Evolutionary conservation across 257 asterid species (phyloP).

Genomic region (Lithospermum erythrorhizon): DNA sequence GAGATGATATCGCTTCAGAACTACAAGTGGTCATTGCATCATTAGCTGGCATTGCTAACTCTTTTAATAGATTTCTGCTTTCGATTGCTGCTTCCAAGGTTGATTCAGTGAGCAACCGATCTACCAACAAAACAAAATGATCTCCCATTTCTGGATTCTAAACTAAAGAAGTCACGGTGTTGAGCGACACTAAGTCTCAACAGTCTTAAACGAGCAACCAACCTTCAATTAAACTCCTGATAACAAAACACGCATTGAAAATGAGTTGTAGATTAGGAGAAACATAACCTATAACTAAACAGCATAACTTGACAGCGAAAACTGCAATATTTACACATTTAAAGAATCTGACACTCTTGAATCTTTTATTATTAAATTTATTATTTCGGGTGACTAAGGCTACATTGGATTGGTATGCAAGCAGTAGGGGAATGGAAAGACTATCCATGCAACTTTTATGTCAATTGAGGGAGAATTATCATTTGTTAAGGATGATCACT

Average conservation of each 20-base stretch:
- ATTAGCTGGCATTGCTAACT: constrained; percentile 18
- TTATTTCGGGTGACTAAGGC: too few species aligned
- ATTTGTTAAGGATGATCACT: too few species aligned
- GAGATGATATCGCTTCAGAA: constrained; percentile 32
- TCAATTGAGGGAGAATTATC: too few species aligned
- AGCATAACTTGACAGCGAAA: too few species aligned
- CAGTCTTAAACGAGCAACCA: neutral
- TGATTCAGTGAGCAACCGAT: constrained; percentile 88
- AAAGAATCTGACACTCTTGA: too few species aligned
- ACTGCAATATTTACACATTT: too few species aligned
- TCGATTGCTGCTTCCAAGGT: constrained; percentile 88
- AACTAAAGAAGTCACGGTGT: constrained; percentile 2
- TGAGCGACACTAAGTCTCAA: neutral
- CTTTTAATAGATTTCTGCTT: constrained; percentile 40
- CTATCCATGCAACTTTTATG: too few species aligned
- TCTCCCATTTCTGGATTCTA: constrained; percentile 57
- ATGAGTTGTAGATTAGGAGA: neutral
- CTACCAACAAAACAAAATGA: constrained; percentile 91
- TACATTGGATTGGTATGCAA: too few species aligned
- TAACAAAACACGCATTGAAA: neutral
- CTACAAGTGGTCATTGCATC: constrained; percentile 26
- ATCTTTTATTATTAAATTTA: too few species aligned
- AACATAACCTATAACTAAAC: neutral
- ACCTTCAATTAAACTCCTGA: neutral
- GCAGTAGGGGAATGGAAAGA: too few species aligned